Evolutionary conservation across 352 stramenopile species (phyloP).

Genomic region (Achlya hypogyna): DNA sequence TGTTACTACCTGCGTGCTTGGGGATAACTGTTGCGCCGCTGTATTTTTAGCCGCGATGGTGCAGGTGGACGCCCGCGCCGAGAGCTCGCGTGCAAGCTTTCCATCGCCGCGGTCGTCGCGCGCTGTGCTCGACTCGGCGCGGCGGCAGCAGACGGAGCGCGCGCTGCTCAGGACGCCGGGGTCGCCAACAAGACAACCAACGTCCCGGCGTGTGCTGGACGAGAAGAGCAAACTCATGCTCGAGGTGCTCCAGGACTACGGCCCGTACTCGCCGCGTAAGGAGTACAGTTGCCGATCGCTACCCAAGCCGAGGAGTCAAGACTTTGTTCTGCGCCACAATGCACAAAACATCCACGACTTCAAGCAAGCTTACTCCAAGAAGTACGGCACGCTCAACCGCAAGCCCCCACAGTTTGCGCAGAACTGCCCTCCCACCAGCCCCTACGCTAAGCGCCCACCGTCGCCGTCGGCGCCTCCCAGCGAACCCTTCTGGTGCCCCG

Average conservation of each 20-base stretch:
- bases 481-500: background rate
- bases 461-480: background rate
- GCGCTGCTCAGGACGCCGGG: background rate
- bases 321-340: conserved; percentile 14
- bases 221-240: conserved; percentile 8
- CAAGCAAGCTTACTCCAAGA: conserved; percentile 13
- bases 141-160: background rate
- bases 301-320: background rate
- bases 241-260: conserved; percentile 15
- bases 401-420: background rate
- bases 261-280: conserved; percentile 1
- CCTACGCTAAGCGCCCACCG: background rate
- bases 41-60: background rate
- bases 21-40: too few relatives aligned
- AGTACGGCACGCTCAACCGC: conserved; percentile 6
- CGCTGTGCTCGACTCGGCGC: background rate
- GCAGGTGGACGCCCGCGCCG: background rate
- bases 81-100: background rate
- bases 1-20: too few relatives aligned
- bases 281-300: conserved; percentile 18
- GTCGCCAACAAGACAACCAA: background rate
- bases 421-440: background rate
- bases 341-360: conserved; percentile 20
- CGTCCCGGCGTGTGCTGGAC: background rate
- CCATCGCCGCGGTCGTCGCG: background rate